A percentile compares a stretch with the other conserved stretches of the same genome.
Conservation (phyloP, 2,329 filamentous ascomycete species). For the Ilyonectria sp. region DNA sequence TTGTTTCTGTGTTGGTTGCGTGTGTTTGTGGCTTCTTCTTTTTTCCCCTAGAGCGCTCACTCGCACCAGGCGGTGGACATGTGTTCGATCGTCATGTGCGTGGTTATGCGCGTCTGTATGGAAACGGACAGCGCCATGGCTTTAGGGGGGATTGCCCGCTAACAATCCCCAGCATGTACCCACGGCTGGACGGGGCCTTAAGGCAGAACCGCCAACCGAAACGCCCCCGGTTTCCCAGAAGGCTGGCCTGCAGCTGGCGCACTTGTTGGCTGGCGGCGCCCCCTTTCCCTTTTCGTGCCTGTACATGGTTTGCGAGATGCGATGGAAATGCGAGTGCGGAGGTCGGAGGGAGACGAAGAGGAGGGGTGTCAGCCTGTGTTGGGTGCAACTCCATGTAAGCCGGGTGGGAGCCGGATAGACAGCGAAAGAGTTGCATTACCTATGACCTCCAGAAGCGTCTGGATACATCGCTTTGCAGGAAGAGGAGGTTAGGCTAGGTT, state of each 20-base stretch:
- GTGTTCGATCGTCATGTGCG: too few species aligned
- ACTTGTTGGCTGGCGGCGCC: neutral
- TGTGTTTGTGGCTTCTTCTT: too few species aligned
- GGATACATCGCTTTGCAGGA: neutral
- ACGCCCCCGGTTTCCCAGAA: slow-evolving; percentile 16
- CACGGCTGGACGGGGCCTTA: neutral
- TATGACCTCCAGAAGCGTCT: neutral
- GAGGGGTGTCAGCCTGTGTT: slow-evolving; percentile 5
- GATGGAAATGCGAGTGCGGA: slow-evolving; percentile 3
- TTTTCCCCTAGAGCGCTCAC: too few species aligned
- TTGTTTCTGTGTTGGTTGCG: too few species aligned
- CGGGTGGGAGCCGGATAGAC: neutral
- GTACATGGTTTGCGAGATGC: slow-evolving; percentile 27
- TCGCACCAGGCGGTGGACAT: too few species aligned
- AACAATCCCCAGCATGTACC: neutral
- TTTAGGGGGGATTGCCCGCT: too few species aligned
- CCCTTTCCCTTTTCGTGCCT: slow-evolving; percentile 20
- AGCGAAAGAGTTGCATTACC: neutral
- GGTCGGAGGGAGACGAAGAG: neutral
- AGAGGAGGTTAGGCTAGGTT: too few species aligned
- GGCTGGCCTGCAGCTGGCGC: slow-evolving; percentile 20
- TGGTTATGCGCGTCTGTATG: too few species aligned
- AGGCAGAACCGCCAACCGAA: slow-evolving; percentile 7
- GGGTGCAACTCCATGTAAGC: neutral
- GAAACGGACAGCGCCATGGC: too few species aligned